Conservation (phyloP, 164 flowering plant species). For the Paratinospora sagittata region DNA sequence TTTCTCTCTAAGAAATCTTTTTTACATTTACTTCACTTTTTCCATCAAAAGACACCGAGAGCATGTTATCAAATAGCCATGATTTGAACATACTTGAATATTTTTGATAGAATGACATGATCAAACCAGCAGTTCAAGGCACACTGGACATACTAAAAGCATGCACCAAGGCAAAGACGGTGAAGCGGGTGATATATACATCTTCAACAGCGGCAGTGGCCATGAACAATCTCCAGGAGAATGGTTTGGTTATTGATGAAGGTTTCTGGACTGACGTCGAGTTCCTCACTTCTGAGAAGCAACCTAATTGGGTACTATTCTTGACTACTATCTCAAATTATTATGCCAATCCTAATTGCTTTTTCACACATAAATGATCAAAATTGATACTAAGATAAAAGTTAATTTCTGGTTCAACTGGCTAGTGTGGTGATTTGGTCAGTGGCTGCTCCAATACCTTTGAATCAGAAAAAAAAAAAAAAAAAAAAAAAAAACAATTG, state of each 20-base stretch:
- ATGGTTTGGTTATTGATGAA: slow-evolving; percentile 53
- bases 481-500: no score
- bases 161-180: slow-evolving; percentile 53
- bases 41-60: no score
- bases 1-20: no score
- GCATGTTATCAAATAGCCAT: neutral
- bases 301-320: slow-evolving; percentile 63
- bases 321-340: no score
- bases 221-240: slow-evolving; percentile 33
- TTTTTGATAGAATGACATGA: slow-evolving; percentile 55
- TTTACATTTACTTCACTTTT: no score
- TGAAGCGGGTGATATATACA: slow-evolving; percentile 58
- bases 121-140: slow-evolving; percentile 70
- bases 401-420: no score
- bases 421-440: no score
- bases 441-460: no score
- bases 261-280: slow-evolving; percentile 63
- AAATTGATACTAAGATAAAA: no score
- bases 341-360: no score
- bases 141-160: slow-evolving; percentile 47
- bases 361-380: no score
- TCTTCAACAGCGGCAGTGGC: slow-evolving; percentile 73
- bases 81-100: neutral
- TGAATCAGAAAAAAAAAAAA: no score
- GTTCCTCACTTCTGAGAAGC: slow-evolving; percentile 46